A percentile compares a stretch with the other conserved stretches of the same genome.
phyloP scores from a whole-genome alignment of 306 rosid genomes.

The Acacia confusa region DNA sequence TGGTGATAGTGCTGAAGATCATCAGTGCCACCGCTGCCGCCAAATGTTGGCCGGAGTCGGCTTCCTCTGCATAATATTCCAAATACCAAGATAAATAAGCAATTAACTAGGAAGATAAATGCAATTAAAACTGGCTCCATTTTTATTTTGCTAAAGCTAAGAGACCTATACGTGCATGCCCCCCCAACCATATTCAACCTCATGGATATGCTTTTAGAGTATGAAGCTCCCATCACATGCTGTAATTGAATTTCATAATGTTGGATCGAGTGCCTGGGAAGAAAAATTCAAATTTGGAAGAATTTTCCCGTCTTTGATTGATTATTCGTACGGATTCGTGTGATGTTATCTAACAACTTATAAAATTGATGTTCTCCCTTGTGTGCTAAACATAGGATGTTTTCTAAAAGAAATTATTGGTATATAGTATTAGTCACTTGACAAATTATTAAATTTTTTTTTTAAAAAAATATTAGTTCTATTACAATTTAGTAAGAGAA shows the following conservation, averaged over 20 bases:
- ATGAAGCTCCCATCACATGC: neutral
- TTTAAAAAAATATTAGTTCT: too few species aligned
- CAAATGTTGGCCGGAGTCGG: neutral
- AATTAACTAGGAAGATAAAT: neutral
- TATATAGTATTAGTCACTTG: too few species aligned
- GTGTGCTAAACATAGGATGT: too few species aligned
- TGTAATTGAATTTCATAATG: neutral
- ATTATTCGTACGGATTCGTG: neutral
- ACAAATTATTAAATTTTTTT: too few species aligned
- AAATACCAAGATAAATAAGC: neutral
- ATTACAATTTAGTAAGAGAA: too few species aligned
- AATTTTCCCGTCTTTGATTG: neutral
- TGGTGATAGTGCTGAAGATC: neutral
- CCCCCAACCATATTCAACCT: neutral
- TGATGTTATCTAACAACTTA: neutral
- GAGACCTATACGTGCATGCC: neutral
- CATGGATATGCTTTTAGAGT: neutral
- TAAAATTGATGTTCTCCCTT: neutral
- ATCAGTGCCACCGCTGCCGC: neutral
- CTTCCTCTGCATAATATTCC: neutral
- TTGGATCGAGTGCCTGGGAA: neutral
- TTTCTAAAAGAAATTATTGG: too few species aligned
- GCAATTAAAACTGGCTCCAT: neutral
- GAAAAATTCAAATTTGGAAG: neutral
- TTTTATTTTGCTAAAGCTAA: neutral